Evolutionary conservation across 768 basidiomycete species (phyloP).

Genomic region (Phaeotremella skinneri): DNA sequence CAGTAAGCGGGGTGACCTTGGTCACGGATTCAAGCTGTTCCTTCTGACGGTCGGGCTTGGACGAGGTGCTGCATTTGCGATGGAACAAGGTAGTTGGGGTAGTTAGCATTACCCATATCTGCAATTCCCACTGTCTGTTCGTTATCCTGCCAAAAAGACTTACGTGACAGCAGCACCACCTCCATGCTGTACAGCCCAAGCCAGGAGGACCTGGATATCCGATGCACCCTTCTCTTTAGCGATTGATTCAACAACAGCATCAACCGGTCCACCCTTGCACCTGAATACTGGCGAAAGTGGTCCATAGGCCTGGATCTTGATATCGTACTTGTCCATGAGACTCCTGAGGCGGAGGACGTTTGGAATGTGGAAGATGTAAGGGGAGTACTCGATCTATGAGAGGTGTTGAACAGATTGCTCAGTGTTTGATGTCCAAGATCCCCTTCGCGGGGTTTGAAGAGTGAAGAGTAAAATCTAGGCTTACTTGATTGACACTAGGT

Average conservation of each 20-base stretch:
- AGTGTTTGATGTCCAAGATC: neutral
- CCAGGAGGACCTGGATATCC: constrained; percentile 28
- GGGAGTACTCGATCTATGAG: constrained; percentile 24
- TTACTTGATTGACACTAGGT: constrained; percentile 46
- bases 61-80: constrained; percentile 38
- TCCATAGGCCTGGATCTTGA: constrained; percentile 22
- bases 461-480: neutral
- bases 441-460: too few relatives aligned
- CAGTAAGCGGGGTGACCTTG: constrained; percentile 16
- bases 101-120: too few relatives aligned
- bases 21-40: constrained; percentile 33
- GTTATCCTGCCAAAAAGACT: too few relatives aligned
- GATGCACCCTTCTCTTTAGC: constrained; percentile 15
- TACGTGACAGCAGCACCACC: constrained; percentile 17
- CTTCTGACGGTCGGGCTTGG: constrained; percentile 27
- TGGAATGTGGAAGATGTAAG: constrained; percentile 22
- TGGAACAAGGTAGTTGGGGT: too few relatives aligned
- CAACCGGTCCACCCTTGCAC: constrained; percentile 20
- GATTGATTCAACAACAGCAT: constrained; percentile 21
- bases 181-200: constrained; percentile 15
- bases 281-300: constrained; percentile 22
- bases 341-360: constrained; percentile 16
- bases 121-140: too few relatives aligned
- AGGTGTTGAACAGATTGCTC: neutral
- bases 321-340: neutral